Evolutionary conservation across 257 asterid genomes (phyloP).

Genomic region (Solanum chilense): DNA sequence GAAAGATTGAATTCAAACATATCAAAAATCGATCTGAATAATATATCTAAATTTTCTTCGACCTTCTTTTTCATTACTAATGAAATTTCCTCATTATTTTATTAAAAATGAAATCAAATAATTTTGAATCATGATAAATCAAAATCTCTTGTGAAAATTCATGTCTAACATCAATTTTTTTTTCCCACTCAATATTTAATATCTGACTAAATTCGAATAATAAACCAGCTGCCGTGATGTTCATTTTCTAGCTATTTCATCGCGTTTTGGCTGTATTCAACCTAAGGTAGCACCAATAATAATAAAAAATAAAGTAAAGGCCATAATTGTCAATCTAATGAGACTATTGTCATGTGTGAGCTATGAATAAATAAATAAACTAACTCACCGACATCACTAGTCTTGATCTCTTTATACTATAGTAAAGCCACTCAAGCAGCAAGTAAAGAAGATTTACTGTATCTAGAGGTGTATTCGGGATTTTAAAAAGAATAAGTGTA

Average conservation of each 20-base stretch:
- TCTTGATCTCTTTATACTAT: not conserved
- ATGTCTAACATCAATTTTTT: not conserved
- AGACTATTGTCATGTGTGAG: not conserved
- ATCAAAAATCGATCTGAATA: too few species aligned
- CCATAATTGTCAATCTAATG: not conserved
- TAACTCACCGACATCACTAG: not conserved
- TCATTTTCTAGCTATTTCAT: not conserved
- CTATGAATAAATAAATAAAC: not conserved
- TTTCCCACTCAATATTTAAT: not conserved
- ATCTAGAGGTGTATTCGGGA: accelerated
- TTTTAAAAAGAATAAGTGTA: too few species aligned
- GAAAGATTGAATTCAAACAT: too few species aligned
- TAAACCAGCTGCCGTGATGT: not conserved
- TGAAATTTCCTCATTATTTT: not conserved
- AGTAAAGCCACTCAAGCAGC: not conserved
- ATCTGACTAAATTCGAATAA: accelerated
- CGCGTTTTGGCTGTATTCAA: not conserved
- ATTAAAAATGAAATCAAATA: accelerated
- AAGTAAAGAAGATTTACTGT: too few species aligned
- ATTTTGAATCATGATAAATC: not conserved
- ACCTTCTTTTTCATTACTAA: too few species aligned
- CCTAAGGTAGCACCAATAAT: not conserved
- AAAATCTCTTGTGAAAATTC: not conserved
- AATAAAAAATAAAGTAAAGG: not conserved
- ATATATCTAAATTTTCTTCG: too few species aligned